Evolutionary conservation across 2,329 filamentous ascomycete genomes (phyloP), one percentile per base, ranked within the genome.

Genomic region (Ascochyta clinopodiicola): DNA sequence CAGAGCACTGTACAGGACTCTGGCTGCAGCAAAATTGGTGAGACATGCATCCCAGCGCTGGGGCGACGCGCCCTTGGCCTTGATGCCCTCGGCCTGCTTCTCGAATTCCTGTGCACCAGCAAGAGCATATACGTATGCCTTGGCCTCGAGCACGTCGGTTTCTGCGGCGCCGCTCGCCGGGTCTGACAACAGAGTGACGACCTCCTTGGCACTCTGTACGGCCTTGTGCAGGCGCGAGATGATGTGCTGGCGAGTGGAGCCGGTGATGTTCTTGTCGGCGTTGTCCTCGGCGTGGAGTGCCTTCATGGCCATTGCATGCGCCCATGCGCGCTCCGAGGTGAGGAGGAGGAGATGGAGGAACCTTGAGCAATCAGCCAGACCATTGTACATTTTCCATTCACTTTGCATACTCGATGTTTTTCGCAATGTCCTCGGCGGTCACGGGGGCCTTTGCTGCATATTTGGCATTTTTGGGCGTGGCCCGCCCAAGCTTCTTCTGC

Each of bases 251-350:
- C 92, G 88, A 17, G 91, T 89, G 47, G 89, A 86, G 57, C 92
- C 89, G 25, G 88, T 85, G 61, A 96, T 89, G 44, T 88, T 88
- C 75, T 91, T 90, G 47, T 82, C 79, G 34, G 82, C 80, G 57
- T 88, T 87, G 66, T 95, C 91, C 66, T 90, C 84, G 35, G 90
- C 86, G 73, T 96, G 91, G 19, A 86, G 81, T 4, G 91, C 85
- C 77, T 96, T 97, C 84, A 97, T 92, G 72, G 90, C 87, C 92
- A 98, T 96, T 54, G 93, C 94, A 75, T 96, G 89, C 34, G 95
- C 94, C 91, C 92, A 98, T 46, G 93, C 91, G 61, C 95, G 86
- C 79, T 99, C 95, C 57, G 93, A 88, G 35, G 87, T 90, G 69
- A 97, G 86, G 52, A 99, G 83, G 29, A 94, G 82, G n/a, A 97